Base-by-base conservation (phyloP, 306 rosid genomes). In the Corylus heterophylla region DNA sequence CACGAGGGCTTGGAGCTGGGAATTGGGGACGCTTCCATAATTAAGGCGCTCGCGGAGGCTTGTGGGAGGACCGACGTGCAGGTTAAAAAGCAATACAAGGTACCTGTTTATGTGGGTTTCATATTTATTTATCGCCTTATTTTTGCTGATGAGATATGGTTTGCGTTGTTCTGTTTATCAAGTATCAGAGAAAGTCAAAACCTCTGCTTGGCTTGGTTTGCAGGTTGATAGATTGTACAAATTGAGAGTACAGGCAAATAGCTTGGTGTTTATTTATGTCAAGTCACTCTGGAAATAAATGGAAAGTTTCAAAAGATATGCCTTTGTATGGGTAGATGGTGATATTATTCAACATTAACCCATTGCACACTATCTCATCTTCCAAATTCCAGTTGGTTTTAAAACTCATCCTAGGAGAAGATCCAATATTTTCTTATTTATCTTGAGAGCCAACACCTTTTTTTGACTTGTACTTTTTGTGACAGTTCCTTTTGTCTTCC, bases 1-100 rank as follows among this genome's bases (percentile, higher is more conserved):
- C 94, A 95, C 2, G 87, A 85, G 45, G 98, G 96, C 16, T 14
- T 86, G 63, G 99, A 95, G 83, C 83, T 95, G 78, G 98, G 98
- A 56, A 84, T 95, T 3, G 98, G 98, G 10, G 98, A 95, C 10
- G 86, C 96, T 72, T 91, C 98, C 5, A 91, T 95, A 17, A 82
- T 88, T 47, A 95, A 85, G 88, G 98, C 98, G 9, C 97, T 95
- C 2, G 92, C 98, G 0, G 94, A 90, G 82, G 97, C 94, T 0
- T 92, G 85, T 78, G 98, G 96, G 77, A 86, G 90, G 75, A 90
- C 89, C 12, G 98, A 92, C 55, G 27, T 70, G 0, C 87, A 87
- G 80, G 88, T 95, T 37, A 95, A 88, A 87, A 84, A 74, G 74
- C 93, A 86, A 74, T 87, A 94, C 74, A 83, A 89, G 96, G 98